A percentile compares a stretch with the other conserved stretches of the same genome.
These are phyloP conservation scores for Boletus semigastroideus DNA, from an alignment of 1,284 basidiomycete species.

Conservation along the genomic window DNA sequence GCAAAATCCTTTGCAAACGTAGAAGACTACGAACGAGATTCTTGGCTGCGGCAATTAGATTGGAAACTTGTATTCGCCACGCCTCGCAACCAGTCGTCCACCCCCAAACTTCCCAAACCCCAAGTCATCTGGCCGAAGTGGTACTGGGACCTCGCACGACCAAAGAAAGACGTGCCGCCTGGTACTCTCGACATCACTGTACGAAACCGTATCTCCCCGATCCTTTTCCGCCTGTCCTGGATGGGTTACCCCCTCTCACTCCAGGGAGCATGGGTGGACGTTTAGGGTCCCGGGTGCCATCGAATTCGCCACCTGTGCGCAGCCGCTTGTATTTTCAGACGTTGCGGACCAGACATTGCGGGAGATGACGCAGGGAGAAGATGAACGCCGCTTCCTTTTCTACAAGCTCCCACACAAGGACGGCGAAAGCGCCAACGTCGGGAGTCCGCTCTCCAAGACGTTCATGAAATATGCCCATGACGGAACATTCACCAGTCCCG, in stretches of 20 bases:
- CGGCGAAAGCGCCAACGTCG: constrained; percentile 93
- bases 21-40: constrained; percentile 37
- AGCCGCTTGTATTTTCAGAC: constrained; percentile 56
- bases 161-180: constrained; percentile 61
- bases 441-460: constrained; percentile 86
- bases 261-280: constrained; percentile 89
- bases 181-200: constrained; percentile 85
- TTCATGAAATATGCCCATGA: constrained; percentile 90
- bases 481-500: constrained; percentile 79
- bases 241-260: constrained; percentile 81
- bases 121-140: constrained; percentile 80
- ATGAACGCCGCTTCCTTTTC: constrained; percentile 54
- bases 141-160: constrained; percentile 90
- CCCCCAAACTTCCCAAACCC: background rate
- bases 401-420: constrained; percentile 97
- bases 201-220: constrained; percentile 80
- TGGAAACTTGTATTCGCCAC: constrained; percentile 43
- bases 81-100: background rate
- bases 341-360: constrained; percentile 59
- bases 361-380: constrained; percentile 39
- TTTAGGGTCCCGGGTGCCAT: constrained; percentile 67
- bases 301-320: constrained; percentile 32
- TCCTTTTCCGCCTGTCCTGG: constrained; percentile 90
- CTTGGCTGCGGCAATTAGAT: constrained; percentile 68
- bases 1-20: constrained; percentile 36